Conservation (phyloP, 768 basidiomycete genomes). For the Leucosporidium scottii region DNA sequence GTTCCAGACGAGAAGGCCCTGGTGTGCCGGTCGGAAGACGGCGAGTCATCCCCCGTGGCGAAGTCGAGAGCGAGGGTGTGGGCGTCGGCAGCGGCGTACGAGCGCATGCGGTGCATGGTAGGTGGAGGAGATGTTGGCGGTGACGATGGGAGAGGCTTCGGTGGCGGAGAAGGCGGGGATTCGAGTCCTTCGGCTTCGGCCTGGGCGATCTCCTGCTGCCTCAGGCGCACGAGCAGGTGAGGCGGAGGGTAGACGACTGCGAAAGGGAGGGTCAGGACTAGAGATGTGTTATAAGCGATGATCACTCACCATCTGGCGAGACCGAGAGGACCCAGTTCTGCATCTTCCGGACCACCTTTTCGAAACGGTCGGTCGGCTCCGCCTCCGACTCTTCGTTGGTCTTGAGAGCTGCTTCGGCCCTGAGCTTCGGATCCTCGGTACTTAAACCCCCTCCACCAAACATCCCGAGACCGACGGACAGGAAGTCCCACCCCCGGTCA, state of each 20-base stretch:
- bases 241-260: slow-evolving; percentile 23
- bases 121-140: background rate
- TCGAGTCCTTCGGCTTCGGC: background rate
- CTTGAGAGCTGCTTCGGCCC: too few species aligned
- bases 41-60: slow-evolving; percentile 4
- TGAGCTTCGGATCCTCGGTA: too few species aligned
- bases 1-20: background rate
- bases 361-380: slow-evolving; percentile 19
- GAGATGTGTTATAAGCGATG: background rate
- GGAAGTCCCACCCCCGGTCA: background rate
- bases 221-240: slow-evolving; percentile 23
- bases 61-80: slow-evolving; percentile 5
- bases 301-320: slow-evolving; percentile 15
- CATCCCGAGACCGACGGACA: background rate
- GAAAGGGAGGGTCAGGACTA: background rate
- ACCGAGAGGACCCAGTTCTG: slow-evolving; percentile 18
- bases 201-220: slow-evolving; percentile 23
- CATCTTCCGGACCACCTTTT: slow-evolving; percentile 29
- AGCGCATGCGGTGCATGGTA: slow-evolving; percentile 5
- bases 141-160: background rate
- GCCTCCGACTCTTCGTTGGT: background rate
- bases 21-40: background rate
- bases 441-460: background rate
- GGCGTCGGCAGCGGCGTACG: background rate
- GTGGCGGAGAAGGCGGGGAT: background rate